Conservation (phyloP, 2,329 filamentous ascomycete genomes). For the Ceratocystis harringtonii region DNA sequence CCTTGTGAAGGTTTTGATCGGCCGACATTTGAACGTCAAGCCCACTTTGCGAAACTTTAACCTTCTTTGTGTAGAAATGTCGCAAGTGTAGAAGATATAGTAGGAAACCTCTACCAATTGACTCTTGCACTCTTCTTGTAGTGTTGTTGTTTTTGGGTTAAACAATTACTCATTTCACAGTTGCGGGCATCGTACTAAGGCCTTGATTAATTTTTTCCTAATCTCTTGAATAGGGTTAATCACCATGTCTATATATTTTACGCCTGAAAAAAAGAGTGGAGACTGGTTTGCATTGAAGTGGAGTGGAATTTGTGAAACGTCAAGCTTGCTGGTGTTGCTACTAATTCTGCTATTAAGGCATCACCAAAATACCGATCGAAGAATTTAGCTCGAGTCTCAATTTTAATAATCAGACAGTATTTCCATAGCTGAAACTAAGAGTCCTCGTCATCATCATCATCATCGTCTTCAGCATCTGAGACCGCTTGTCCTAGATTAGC, state of each 20-base stretch:
- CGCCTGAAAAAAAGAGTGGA: background rate
- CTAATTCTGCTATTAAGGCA: background rate
- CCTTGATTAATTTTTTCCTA: background rate
- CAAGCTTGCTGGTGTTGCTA: background rate
- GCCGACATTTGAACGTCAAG: conserved; percentile 4
- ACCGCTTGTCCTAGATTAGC: conserved; percentile 53
- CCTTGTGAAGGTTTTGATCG: conserved; percentile 9
- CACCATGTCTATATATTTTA: background rate
- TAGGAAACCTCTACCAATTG: background rate
- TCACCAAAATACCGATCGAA: background rate
- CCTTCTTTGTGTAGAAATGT: background rate
- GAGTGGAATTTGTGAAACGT: background rate
- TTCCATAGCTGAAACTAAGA: conserved; percentile 23
- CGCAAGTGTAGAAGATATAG: background rate
- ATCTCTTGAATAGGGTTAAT: background rate
- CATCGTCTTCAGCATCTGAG: conserved; percentile 60
- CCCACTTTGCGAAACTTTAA: background rate
- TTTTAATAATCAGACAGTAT: background rate
- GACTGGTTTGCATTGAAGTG: background rate
- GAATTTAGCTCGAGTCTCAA: background rate
- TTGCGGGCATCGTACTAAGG: background rate
- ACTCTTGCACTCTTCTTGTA: background rate
- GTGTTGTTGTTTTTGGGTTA: background rate
- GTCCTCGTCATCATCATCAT: conserved; percentile 40
- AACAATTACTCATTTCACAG: background rate